A percentile compares a stretch with the other conserved stretches of the same genome.
These are phyloP conservation scores for Anisodus tanguticus DNA, from an alignment of 257 asterid genomes.

Conservation along the genomic window DNA sequence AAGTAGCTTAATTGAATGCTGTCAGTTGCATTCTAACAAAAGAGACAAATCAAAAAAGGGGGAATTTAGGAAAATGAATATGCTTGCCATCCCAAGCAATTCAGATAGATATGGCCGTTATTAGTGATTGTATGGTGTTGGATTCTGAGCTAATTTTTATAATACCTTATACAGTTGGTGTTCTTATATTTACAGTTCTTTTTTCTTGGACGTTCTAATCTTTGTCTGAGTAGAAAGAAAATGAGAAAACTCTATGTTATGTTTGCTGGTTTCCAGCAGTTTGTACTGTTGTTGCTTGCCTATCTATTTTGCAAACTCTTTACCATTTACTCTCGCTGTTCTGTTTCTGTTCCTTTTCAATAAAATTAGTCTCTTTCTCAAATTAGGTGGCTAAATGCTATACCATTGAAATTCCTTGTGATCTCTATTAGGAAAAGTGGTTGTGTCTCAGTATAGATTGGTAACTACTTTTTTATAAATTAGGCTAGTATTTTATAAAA, in stretches of 20 bases:
- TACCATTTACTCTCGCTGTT: not conserved
- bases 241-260: not conserved
- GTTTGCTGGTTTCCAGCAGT: not conserved
- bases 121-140: slow-evolving; percentile 12
- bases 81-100: not conserved
- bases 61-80: not conserved
- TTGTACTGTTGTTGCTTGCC: not conserved
- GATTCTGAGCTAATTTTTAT: not conserved
- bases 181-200: not conserved
- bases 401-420: not conserved
- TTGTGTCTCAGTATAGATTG: slow-evolving; percentile 38
- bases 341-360: not conserved
- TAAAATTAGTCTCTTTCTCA: not conserved
- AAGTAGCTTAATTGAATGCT: not conserved
- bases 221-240: not conserved
- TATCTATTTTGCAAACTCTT: not conserved
- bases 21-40: not conserved
- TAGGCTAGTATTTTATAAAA: slow-evolving; percentile 73
- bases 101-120: not conserved
- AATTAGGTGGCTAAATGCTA: not conserved
- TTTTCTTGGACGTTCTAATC: not conserved
- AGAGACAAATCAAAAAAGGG: not conserved
- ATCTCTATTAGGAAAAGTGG: not conserved
- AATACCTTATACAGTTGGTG: not conserved
- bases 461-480: slow-evolving; percentile 51